Conservation (phyloP, 1,139 yeast genomes). For the Arxiozyma bovina region DNA sequence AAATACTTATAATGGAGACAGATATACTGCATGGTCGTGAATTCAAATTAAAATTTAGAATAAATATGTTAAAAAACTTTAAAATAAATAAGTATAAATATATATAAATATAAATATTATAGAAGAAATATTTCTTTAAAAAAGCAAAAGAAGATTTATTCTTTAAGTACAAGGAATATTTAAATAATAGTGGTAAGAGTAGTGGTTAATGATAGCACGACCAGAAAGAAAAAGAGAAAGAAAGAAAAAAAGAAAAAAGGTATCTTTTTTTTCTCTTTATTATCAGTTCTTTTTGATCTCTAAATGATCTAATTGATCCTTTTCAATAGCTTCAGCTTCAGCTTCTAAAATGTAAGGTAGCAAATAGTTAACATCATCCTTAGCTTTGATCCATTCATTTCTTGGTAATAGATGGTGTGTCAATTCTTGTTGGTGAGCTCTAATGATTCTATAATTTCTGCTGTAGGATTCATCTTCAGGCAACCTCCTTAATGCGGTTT, state of each 20-base stretch:
- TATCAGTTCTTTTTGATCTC: constrained; percentile 10
- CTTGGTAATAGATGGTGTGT: constrained; percentile 81
- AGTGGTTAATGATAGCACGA: not conserved
- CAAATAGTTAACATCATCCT: constrained; percentile 78
- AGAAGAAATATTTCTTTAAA: not conserved
- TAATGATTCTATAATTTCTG: constrained; percentile 82
- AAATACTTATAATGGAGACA: no score
- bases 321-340: constrained; percentile 86
- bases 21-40: no score
- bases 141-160: no score
- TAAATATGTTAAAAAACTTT: no score
- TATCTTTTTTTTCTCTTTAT: not conserved
- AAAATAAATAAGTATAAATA: no score
- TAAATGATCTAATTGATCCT: constrained; percentile 78
- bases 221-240: not conserved
- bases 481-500: constrained; percentile 80
- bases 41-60: no score
- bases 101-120: no score
- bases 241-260: not conserved
- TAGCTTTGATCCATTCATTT: constrained; percentile 67
- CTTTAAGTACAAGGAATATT: not conserved
- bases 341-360: constrained; percentile 88
- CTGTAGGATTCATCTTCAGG: constrained; percentile 79
- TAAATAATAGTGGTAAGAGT: not conserved
- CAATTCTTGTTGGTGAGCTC: constrained; percentile 82